These are phyloP conservation scores for Cryoendolithus antarcticus DNA, from an alignment of 2,329 filamentous ascomycete genomes.

Conservation along the genomic window DNA sequence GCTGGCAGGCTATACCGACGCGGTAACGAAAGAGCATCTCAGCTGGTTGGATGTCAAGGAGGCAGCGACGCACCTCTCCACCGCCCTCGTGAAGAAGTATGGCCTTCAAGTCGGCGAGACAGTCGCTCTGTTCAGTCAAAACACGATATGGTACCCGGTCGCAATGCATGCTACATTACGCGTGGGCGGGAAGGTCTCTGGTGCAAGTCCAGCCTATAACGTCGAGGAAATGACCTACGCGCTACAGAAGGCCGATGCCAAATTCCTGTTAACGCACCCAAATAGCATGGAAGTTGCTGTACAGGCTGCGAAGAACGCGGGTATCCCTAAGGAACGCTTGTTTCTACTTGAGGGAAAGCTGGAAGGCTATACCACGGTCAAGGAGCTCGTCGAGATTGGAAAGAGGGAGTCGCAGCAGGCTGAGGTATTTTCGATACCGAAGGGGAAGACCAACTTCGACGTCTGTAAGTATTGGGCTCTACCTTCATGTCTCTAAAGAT, in stretches of 20 bases:
- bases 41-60: conserved; percentile 46
- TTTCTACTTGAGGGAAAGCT: conserved; percentile 44
- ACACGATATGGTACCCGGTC: conserved; percentile 56
- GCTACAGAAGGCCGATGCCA: conserved; percentile 44
- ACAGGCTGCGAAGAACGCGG: conserved; percentile 42
- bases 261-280: conserved; percentile 45
- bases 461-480: conserved; percentile 27
- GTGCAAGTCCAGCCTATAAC: conserved; percentile 53
- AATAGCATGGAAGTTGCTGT: conserved; percentile 43
- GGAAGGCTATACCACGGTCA: conserved; percentile 37
- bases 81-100: conserved; percentile 44
- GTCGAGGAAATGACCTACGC: conserved; percentile 59
- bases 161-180: conserved; percentile 46
- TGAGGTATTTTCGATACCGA: conserved; percentile 36
- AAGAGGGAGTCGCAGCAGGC: conserved; percentile 32
- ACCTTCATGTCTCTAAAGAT: no score
- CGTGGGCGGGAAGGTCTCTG: conserved; percentile 45
- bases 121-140: conserved; percentile 49
- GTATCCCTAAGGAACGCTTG: conserved; percentile 39
- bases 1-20: conserved; percentile 46
- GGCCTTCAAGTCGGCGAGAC: conserved; percentile 43
- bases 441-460: conserved; percentile 44
- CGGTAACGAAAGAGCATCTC: conserved; percentile 45
- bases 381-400: conserved; percentile 33
- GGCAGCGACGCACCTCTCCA: conserved; percentile 47